A percentile compares a stretch with the other conserved stretches of the same genome.
phyloP scores from a whole-genome alignment of 1,139 yeast genomes.

The Yarrowia galli region DNA sequence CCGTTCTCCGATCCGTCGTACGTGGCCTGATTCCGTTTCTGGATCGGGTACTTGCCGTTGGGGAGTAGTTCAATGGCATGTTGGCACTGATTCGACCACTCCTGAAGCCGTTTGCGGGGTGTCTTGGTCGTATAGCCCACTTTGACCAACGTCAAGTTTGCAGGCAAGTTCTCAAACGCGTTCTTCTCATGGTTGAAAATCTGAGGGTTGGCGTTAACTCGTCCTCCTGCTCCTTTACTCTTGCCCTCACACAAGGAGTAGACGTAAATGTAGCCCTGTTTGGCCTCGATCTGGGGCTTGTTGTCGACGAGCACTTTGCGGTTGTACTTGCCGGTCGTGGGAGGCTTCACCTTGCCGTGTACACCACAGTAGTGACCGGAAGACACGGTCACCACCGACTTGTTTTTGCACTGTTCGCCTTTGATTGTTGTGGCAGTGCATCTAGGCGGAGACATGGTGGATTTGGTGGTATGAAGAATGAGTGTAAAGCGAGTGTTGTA shows the following conservation, averaged over 20 bases:
- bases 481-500: background rate
- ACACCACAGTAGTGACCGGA: slow-evolving; percentile 26
- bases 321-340: slow-evolving; percentile 33
- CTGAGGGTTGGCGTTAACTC: slow-evolving; percentile 44
- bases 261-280: slow-evolving; percentile 46
- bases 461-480: background rate
- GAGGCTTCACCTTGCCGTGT: slow-evolving; percentile 19
- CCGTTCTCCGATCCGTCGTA: slow-evolving; percentile 43
- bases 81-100: slow-evolving; percentile 48
- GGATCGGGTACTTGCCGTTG: slow-evolving; percentile 34
- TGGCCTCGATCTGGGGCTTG: slow-evolving; percentile 18
- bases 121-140: slow-evolving; percentile 48
- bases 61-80: slow-evolving; percentile 45
- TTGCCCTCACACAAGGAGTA: slow-evolving; percentile 44
- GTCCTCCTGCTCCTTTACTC: slow-evolving; percentile 12
- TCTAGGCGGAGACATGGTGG: background rate
- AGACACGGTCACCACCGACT: slow-evolving; percentile 41
- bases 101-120: slow-evolving; percentile 45
- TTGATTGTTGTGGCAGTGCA: slow-evolving; percentile 38
- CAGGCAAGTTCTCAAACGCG: slow-evolving; percentile 40
- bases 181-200: slow-evolving; percentile 43
- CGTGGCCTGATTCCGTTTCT: slow-evolving; percentile 37
- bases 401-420: slow-evolving; percentile 38
- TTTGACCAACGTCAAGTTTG: slow-evolving; percentile 45
- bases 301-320: slow-evolving; percentile 40